Percentiles rank a stretch among this genome's conserved stretches.
phyloP scores from a whole-genome alignment of 2,329 filamentous ascomycete genomes.

The Paecilomyces sp. region DNA sequence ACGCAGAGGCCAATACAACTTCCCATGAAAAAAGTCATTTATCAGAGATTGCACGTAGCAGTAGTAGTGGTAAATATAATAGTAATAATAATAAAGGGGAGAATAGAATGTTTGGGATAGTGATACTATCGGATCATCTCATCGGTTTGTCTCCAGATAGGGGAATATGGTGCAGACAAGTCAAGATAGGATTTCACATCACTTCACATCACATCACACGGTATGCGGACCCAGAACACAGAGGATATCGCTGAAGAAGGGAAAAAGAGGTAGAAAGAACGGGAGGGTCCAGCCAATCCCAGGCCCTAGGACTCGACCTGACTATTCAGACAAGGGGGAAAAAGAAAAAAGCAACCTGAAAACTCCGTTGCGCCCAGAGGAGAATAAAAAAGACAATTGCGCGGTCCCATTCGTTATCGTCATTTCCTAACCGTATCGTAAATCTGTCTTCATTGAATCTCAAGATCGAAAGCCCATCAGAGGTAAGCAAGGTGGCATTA shows the following conservation, averaged over 20 bases:
- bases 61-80: constrained; percentile 9
- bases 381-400: not conserved
- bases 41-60: not conserved
- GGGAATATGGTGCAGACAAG: not conserved
- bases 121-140: not conserved
- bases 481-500: not conserved
- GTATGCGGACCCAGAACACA: not conserved
- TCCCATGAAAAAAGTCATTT: not conserved
- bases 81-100: constrained; percentile 11
- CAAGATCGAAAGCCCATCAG: not conserved
- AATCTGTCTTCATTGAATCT: not conserved
- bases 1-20: not conserved
- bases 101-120: constrained; percentile 5
- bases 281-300: not conserved
- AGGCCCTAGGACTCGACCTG: not conserved
- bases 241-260: not conserved
- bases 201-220: not conserved
- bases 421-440: not conserved
- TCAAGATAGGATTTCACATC: not conserved
- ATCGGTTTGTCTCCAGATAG: not conserved
- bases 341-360: not conserved
- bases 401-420: not conserved
- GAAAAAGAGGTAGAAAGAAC: constrained; percentile 7
- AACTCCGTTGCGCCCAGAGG: not conserved
- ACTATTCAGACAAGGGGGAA: constrained; percentile 1